Percentiles rank a stretch among this genome's conserved stretches.
These are phyloP conservation scores for Tanacetum coccineum DNA, from an alignment of 129 eudicot genomes.

Conservation along the genomic window DNA sequence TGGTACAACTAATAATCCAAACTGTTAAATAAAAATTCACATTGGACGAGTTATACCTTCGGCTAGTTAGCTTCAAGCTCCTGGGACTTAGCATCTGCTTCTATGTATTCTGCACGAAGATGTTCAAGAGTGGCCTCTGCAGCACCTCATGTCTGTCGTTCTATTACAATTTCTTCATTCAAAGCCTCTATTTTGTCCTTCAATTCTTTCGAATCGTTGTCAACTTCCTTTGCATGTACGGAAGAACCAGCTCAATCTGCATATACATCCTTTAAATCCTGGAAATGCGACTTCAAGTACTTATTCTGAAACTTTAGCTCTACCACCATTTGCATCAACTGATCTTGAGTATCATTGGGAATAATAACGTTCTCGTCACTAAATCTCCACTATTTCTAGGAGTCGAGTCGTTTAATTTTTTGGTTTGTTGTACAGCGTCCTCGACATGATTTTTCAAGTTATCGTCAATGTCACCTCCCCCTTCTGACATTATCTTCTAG, in stretches of 20 bases:
- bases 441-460: slow-evolving; percentile 31
- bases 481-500: slow-evolving; percentile 40
- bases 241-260: slow-evolving; percentile 31
- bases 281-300: slow-evolving; percentile 72
- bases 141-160: slow-evolving; percentile 85
- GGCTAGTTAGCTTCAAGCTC: slow-evolving; percentile 74
- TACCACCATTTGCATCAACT: slow-evolving; percentile 61
- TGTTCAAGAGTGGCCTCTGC: slow-evolving; percentile 90
- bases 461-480: slow-evolving; percentile 34
- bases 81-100: slow-evolving; percentile 81
- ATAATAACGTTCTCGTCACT: slow-evolving; percentile 38
- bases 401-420: slow-evolving; percentile 24
- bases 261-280: slow-evolving; percentile 44
- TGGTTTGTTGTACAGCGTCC: slow-evolving; percentile 30
- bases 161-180: slow-evolving; percentile 62
- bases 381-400: slow-evolving; percentile 22
- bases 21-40: too few species aligned
- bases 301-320: slow-evolving; percentile 77
- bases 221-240: slow-evolving; percentile 25
- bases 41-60: slow-evolving; percentile 76
- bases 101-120: slow-evolving; percentile 60
- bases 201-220: slow-evolving; percentile 38
- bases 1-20: too few species aligned
- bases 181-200: slow-evolving; percentile 60
- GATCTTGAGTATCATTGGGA: slow-evolving; percentile 42